These are phyloP conservation scores for Neoarthrinium moseri DNA, from an alignment of 2,329 filamentous ascomycete species.

Conservation along the genomic window DNA sequence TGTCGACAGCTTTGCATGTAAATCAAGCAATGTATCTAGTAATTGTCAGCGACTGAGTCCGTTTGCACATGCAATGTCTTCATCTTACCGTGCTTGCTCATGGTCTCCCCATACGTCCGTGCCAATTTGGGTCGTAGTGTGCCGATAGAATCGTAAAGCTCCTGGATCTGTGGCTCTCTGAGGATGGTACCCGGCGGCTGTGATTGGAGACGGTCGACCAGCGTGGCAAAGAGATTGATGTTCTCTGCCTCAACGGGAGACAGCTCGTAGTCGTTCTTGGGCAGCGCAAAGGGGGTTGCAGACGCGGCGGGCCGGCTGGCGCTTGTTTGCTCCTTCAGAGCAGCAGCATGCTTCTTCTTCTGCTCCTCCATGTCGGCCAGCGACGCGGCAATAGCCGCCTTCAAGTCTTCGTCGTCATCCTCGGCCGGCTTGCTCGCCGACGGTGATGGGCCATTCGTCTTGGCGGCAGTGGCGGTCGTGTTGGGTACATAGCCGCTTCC, in stretches of 20 bases:
- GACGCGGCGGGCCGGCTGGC: conserved; percentile 46
- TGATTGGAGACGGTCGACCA: conserved; percentile 92
- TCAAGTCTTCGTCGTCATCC: conserved; percentile 89
- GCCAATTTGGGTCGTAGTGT: conserved; percentile 88
- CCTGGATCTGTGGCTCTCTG: conserved; percentile 96
- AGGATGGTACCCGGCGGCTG: conserved; percentile 94
- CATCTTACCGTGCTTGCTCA: conserved; percentile 92
- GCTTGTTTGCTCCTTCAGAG: conserved; percentile 75
- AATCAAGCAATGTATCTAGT: conserved; percentile 83
- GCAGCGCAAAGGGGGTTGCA: conserved; percentile 56
- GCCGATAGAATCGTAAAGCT: conserved; percentile 97
- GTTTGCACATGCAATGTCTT: background rate
- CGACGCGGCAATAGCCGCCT: conserved; percentile 92
- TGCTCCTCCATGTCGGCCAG: conserved; percentile 97
- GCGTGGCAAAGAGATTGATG: conserved; percentile 90
- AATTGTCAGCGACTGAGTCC: conserved; percentile 29
- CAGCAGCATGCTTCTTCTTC: conserved; percentile 84
- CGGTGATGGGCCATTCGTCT: conserved; percentile 33
- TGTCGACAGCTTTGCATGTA: conserved; percentile 92
- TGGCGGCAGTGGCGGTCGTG: conserved; percentile 31
- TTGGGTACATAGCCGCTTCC: conserved; percentile 68
- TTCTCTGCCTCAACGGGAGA: conserved; percentile 94
- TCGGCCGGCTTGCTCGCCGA: conserved; percentile 57
- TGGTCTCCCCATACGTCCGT: conserved; percentile 94
- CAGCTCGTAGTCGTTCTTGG: conserved; percentile 92